Evolutionary conservation across 768 basidiomycete genomes (phyloP), one percentile per base, ranked within the genome.

Genomic region (Russula lepida): DNA sequence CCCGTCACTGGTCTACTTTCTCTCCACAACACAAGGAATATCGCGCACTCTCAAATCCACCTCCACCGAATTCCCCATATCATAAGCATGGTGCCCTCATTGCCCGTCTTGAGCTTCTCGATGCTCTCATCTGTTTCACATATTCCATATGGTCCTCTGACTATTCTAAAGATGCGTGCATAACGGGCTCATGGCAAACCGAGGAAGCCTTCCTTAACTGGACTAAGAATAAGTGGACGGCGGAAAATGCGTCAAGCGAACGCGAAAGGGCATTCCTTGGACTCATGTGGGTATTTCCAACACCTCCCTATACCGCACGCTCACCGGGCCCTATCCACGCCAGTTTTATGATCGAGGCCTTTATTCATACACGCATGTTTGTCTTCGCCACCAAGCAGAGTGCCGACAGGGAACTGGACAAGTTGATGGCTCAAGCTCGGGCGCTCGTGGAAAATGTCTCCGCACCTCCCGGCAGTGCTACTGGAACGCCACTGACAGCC

Each of bases 61-160:
- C 88, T 6, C 76, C 80, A 6, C 78, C 81, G 12, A 80, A 79
- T 63, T 88, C 88, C 0, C 74, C 80, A 39, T 92, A 92, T 71
- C 85, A 89, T 71, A 86, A 85, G 70, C 79, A 83, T 64, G 88
- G 86, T 21, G 83, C 84, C 23, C 74, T 89, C 64, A 86, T 92
- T 68, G 86, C 88, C 30, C 81, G 88, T 27, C 78, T 92, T 21
- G 90, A 92, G 70, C 84, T 89, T 50, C 74, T 90, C 43, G 89
- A 93, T 72, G 86, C 90, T 46, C 79, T 92, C 59, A 76, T 92
- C 46, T 88, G 86, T 73, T 93, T 92, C 74, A 83, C 87, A 4
- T 94, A 90, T 69, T 81, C 88, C 5, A 78, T 89, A 66, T 94
- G 90, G 91, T 84, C 81, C 72, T 84, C 80, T 68, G 89, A 90